Base-by-base conservation (phyloP, 2,329 filamentous ascomycete species). In the Penicillium sp. region DNA sequence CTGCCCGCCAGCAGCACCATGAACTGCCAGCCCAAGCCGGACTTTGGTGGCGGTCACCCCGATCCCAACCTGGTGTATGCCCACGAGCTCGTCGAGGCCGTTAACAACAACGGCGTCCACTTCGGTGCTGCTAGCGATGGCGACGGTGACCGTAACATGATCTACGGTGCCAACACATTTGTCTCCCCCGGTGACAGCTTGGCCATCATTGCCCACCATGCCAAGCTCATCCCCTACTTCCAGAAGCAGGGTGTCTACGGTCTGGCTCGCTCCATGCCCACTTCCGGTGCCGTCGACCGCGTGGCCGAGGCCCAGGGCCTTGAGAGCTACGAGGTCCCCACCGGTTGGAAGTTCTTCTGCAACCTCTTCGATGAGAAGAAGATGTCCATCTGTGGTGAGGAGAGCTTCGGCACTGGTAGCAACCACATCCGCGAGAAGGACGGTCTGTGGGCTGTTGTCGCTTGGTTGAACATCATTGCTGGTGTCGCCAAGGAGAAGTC, bases 371-470 rank as follows among this genome's bases (percentile, higher is more conserved):
- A 97, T 71, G 89, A 91, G 62, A 82, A 96, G 78, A 96, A 96
- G 83, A 88, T 97, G 71, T 96, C 94, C 70, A 99, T 99, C 74
- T 99, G 94, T 72, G 94, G 94, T 55, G 94, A 99, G 79, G 94
- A 99, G 83, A 94, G 90, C 62, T 99, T 99, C 75, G 94, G 94
- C 64, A 99, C 94, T 10, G 94, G 94, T 38, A 96, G 90, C 77
- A 97, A 99, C 81, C 94, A 99, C 78, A 96, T 99, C 71, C 91
- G 94, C 66, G 94, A 99, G 81, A 99, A 99, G 85, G 94, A 99
- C 71, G 94, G 94, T 59, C 84, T 99, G 40, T 99, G 94, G 94
- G 94, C 94, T 57, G 85, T 99, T 59, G 89, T 97, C 50, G 94
- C 94, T 31, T 99, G 94, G 94, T 81, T 99, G 68, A 99, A 99